Conservation (phyloP, 805 yeast genomes). For the Priceomyces melissophilus region DNA sequence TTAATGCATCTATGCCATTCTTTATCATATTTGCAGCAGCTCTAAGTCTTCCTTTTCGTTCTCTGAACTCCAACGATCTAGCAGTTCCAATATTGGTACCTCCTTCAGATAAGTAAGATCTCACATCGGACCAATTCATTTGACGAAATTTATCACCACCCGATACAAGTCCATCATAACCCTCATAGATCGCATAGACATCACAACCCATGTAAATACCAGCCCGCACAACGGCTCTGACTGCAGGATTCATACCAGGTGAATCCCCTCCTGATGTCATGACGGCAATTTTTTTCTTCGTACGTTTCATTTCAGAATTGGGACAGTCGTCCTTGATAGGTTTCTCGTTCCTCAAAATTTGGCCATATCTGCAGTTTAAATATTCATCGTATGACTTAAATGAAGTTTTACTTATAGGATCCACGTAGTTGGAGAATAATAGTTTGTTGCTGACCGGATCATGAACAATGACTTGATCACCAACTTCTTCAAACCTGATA, state of each 20-base stretch:
- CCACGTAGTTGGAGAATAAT: conserved; percentile 21
- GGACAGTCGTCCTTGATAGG: conserved; percentile 7
- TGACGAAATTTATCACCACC: conserved; percentile 61
- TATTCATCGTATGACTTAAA: conserved; percentile 26
- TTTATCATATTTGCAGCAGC: conserved; percentile 65
- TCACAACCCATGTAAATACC: conserved; percentile 64
- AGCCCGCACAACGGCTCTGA: conserved; percentile 67
- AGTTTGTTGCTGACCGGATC: conserved; percentile 39
- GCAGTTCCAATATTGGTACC: conserved; percentile 83
- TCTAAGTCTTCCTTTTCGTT: conserved; percentile 58
- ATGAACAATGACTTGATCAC: conserved; percentile 9
- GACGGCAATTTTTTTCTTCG: conserved; percentile 55
- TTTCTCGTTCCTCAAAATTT: conserved; percentile 14
- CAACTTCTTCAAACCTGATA: conserved; percentile 4
- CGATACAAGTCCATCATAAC: conserved; percentile 67
- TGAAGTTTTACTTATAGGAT: conserved; percentile 15
- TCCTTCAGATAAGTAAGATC: conserved; percentile 67
- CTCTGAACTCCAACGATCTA: conserved; percentile 63
- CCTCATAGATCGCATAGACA: conserved; percentile 68
- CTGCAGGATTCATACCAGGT: conserved; percentile 78
- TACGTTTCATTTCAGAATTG: conserved; percentile 5
- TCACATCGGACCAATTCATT: conserved; percentile 71
- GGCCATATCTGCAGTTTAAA: conserved; percentile 20
- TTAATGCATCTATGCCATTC: conserved; percentile 72
- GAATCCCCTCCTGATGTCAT: conserved; percentile 85